Evolutionary conservation across 1,284 basidiomycete species (phyloP).

Genomic region (Rhodotorula sp.): DNA sequence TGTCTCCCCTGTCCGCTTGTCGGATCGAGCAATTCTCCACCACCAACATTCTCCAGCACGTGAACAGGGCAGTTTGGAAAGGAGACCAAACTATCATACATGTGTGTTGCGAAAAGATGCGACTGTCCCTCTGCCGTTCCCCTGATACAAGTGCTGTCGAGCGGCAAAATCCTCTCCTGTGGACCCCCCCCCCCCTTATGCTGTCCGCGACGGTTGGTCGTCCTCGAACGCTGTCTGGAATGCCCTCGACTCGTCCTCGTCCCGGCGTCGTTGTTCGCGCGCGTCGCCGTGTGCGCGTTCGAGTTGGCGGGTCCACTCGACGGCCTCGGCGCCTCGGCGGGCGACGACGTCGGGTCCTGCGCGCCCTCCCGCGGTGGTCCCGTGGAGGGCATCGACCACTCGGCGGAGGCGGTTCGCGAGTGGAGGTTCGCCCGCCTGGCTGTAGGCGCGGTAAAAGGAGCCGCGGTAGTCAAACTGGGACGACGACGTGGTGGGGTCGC

Average conservation of each 20-base stretch:
- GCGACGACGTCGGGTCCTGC: constrained; percentile 16
- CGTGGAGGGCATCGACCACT: constrained; percentile 26
- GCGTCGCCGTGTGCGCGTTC: constrained; percentile 7
- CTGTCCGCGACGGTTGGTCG: constrained; percentile 1
- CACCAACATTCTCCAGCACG: too few relatives aligned
- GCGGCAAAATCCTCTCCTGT: neutral
- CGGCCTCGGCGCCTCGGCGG: constrained; percentile 18
- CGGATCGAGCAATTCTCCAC: too few relatives aligned
- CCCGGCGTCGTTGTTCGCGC: neutral
- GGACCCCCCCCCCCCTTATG: neutral
- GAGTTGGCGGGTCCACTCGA: constrained; percentile 23
- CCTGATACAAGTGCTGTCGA: too few relatives aligned
- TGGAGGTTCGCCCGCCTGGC: constrained; percentile 17
- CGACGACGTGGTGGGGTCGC: neutral
- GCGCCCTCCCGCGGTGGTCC: constrained; percentile 25
- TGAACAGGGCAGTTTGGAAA: too few relatives aligned
- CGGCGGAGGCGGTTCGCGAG: constrained; percentile 15
- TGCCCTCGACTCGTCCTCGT: constrained; percentile 4
- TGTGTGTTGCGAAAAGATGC: too few relatives aligned
- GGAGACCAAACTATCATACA: too few relatives aligned
- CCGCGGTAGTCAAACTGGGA: constrained; percentile 16
- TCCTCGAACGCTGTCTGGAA: constrained; percentile 3
- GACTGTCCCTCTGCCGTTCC: too few relatives aligned
- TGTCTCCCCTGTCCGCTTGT: too few relatives aligned
- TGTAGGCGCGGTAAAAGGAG: constrained; percentile 9